A percentile compares a stretch with the other conserved stretches of the same genome.
Conservation (phyloP, 2,329 filamentous ascomycete genomes). For the Neopestalotiopsis sp. region DNA sequence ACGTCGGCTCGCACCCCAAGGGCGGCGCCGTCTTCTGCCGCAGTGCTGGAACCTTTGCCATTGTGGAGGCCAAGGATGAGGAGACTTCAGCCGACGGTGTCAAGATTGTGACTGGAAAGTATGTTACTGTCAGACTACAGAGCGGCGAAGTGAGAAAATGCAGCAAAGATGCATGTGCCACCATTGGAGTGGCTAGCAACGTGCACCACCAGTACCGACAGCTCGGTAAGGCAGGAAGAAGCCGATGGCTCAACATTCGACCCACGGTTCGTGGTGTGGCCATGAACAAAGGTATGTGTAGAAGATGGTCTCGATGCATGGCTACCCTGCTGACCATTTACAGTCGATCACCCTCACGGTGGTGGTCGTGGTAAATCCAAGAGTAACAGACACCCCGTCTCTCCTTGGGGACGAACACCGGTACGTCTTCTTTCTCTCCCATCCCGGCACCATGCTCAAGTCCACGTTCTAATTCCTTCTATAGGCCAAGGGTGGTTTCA, state of each 20-base stretch:
- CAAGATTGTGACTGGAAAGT: constrained; percentile 71
- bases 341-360: constrained; percentile 94
- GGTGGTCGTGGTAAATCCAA: constrained; percentile 99
- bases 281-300: constrained; percentile 85
- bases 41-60: constrained; percentile 90
- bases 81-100: constrained; percentile 65
- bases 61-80: constrained; percentile 88
- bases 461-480: constrained; percentile 33
- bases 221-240: constrained; percentile 93
- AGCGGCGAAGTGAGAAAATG: constrained; percentile 92
- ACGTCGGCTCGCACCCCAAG: constrained; percentile 78
- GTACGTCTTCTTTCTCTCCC: constrained; percentile 59
- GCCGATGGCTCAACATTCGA: constrained; percentile 90
- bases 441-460: not conserved
- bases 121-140: constrained; percentile 84
- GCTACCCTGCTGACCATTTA: not conserved
- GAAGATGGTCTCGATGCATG: constrained; percentile 9
- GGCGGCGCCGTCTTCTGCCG: constrained; percentile 89
- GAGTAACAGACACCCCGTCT: constrained; percentile 94
- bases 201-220: constrained; percentile 87
- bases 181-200: constrained; percentile 94
- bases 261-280: constrained; percentile 96
- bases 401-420: constrained; percentile 87
- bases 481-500: constrained; percentile 83
- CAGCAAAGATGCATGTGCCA: constrained; percentile 90